Base-by-base conservation (phyloP, 805 yeast species). In the Jamesozyma hellenica region DNA sequence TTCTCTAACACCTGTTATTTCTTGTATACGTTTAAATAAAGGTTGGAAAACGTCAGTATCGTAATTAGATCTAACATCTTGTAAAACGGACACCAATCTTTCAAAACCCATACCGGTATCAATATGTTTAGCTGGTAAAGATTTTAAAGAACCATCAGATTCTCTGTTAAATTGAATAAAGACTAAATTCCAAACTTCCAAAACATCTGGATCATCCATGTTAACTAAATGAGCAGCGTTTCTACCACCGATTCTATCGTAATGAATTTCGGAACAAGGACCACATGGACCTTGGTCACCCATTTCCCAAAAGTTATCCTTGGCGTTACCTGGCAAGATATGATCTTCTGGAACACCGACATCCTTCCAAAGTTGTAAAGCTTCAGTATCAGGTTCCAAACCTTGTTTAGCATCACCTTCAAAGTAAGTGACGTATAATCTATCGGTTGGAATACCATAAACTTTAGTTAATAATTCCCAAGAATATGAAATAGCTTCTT, bases 281-380 rank as follows among this genome's bases (percentile, higher is more conserved):
- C 99, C 99, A 71, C 99, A 92, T 36, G 99, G 99, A 50, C 99
- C 99, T 70, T 90, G 97, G 59, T 94, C 99, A 55, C 99, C 99
- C 99, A 92, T 92, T 70, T 92, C 99, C 99, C 99, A 92, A 66
- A 92, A 92, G 67, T 92, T 92, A 63, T 92, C 99, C 58, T 78
- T 70, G 39, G 79, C 83, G 50, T 79, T 68, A 42, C 99, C 99
- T 16, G 96, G 95, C 50, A 92, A 69, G 51, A 92, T 90, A 60
- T 87, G 97, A 60, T 80, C 88, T 51, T 85, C 95, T 27, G 79
- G 72, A 41, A 90, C 94, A 52, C 99, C 99, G 32, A 82, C 82
- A 29, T 71, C 75, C 47, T 69, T 67, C 99, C 99, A 92, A 46
- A 75, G 67, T 53, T 82, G 68, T 61, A 83, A 83, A 40, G 97